Base-by-base conservation (phyloP, 2,329 filamentous ascomycete genomes). In the Neonectria punicea region DNA sequence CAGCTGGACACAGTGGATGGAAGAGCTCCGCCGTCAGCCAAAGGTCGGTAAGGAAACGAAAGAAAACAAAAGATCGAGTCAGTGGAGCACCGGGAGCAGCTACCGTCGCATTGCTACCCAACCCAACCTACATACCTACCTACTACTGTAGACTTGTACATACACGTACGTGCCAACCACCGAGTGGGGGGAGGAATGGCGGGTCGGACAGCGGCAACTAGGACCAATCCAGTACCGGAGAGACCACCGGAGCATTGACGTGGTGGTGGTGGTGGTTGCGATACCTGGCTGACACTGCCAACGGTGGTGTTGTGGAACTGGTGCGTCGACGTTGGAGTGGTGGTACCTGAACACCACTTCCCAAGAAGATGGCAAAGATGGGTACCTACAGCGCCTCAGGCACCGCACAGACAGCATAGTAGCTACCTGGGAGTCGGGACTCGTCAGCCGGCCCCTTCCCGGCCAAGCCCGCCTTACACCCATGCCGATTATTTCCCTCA, bases 51-150 rank as follows among this genome's bases (percentile, higher is more conserved):
- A 68, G 39, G 39, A 20, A n/a, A 39, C 14, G 36, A 39, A 39
- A 39, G 36, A 39, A 39, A 39, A 39, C 36, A 39, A 39, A 39
- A 60, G 59, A 34, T 58, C 59, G 54, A 56, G 61, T 63, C 67
- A 70, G 39, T 18, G 39, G 16, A 43, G 39, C 39, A 67, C 32
- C 18, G 11, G 49, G 49, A 51, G 49, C 32, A 70, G 70, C 71
- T 72, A 72, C 69, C 65, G 71, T 74, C 67, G 72, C 72, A 74
- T 74, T 74, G 72, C 62, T 74, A 74, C 72, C 72, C 72, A 74
- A 74, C 72, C 51, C 25, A 25, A 25, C 25, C 25, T 25, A 25
- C 25, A 22, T 22, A 22, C 22, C 22, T 22, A 22, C 22, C 22
- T 22, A 22, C 25, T 25, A 25, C 25, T 5, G 25, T 25, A 25